These are phyloP conservation scores for Fraxinus baroniana DNA, from an alignment of 305 asterid species.

Conservation along the genomic window DNA sequence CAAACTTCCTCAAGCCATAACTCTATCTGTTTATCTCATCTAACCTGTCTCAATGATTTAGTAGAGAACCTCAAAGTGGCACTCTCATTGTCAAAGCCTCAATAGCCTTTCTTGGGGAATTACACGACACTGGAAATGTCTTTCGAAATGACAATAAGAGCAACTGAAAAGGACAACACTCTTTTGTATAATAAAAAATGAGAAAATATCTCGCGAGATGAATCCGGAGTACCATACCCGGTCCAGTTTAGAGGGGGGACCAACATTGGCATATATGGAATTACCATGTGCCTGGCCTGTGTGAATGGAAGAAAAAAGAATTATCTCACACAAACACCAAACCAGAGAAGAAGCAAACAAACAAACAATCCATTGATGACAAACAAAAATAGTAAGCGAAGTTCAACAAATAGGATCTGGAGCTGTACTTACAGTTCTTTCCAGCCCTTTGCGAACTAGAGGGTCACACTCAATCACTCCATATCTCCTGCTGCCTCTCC, in stretches of 20 bases:
- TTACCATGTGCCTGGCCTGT: conserved; percentile 98
- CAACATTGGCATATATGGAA: conserved; percentile 98
- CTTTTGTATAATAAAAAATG: neutral
- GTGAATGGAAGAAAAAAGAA: conserved; percentile 20
- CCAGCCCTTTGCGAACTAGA: conserved; percentile 88
- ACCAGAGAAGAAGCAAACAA: neutral
- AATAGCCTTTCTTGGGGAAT: neutral
- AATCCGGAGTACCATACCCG: conserved; percentile 59
- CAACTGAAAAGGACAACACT: too few relatives aligned
- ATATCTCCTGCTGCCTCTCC: conserved; percentile 73
- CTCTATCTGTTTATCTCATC: neutral
- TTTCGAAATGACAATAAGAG: neutral
- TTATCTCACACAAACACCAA: conserved; percentile 14
- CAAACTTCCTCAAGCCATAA: neutral
- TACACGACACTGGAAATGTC: neutral
- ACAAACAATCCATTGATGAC: neutral
- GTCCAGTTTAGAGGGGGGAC: conserved; percentile 91
- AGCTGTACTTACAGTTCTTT: conserved; percentile 67
- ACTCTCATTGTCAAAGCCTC: neutral
- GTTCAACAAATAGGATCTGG: neutral
- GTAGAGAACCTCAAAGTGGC: neutral
- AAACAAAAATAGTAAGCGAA: neutral
- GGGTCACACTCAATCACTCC: conserved; percentile 98
- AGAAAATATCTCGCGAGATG: neutral
- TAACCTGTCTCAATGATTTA: neutral